Base-by-base conservation (phyloP, 202 grass and related monocot genomes). In the Zoysia matrella region DNA sequence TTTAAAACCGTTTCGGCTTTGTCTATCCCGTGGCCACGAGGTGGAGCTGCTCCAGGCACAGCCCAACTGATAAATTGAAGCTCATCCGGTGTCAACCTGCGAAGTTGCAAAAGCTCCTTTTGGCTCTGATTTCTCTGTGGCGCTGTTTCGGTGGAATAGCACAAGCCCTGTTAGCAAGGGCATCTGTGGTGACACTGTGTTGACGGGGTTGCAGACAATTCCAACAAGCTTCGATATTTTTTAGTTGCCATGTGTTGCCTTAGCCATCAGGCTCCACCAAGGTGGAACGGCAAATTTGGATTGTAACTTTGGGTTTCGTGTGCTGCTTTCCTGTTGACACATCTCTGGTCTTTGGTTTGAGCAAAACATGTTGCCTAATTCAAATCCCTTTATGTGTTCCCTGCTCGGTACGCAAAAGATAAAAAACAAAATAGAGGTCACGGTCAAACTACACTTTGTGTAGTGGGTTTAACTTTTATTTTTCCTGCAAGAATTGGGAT, bases 21-120 rank as follows among this genome's bases (percentile, higher is more conserved):
- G 1, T 75, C 66, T 50, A 16, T 52, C 75, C 12, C 61, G 63
- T 65, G 83, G 60, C 42, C 71, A 41, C 52, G 77, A 80, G 82
- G 36, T 14, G 18, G 13, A 84, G 5, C 74, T 78, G 65, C 66
- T 77, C 58, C 66, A 72, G 58, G 66, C 65, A 60, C 72, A 2
- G 5, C 56, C 56, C 56, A 61, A 57, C 71, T n/a, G 57, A 76
- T 71, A 52, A 6, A 15, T 47, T 43, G 70, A 46, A 22, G 7
- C 30, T 36, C 30, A 83, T 79, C 55, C 62, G 15, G n/a, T 56
- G 74, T 83, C 83, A 86, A 90, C 83, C 83, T 83, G 69, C 30
- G 30, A 36, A 41, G 43, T 50, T 52, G 47, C 83, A 57, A 83
- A 90, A 90, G 74, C 3, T 7, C 13, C 53, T 70, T 81, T 70